A percentile compares a stretch with the other conserved stretches of the same genome.
phyloP scores from a whole-genome alignment of 371 early-diverging fungal species.

The Zopfochytrium polystomum region DNA sequence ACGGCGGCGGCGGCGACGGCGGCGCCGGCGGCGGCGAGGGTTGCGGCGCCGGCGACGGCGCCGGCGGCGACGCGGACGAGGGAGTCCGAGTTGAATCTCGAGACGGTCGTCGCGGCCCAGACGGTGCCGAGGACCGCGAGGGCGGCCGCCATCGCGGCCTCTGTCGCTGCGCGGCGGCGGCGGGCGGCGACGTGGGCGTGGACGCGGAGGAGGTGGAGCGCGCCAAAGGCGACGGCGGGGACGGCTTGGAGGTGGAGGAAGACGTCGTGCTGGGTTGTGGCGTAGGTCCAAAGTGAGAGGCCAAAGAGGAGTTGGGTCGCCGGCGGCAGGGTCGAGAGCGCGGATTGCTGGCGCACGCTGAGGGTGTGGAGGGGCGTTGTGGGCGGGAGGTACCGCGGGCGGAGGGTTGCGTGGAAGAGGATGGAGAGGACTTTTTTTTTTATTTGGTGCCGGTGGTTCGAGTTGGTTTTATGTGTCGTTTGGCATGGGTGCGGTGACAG shows the following conservation, averaged over 20 bases:
- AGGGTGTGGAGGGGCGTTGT: background rate
- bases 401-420: background rate
- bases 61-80: no score
- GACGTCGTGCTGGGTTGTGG: conserved; percentile 7
- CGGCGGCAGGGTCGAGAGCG: background rate
- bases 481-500: background rate
- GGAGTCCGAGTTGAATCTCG: no score
- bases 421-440: background rate
- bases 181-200: background rate
- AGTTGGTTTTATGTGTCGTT: background rate
- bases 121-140: background rate
- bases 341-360: background rate
- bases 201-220: background rate
- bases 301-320: conserved; percentile 7
- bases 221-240: conserved; percentile 3
- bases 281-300: conserved; percentile 1
- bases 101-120: no score
- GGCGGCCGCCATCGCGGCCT: background rate
- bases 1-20: conserved; percentile 7
- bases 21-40: background rate
- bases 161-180: background rate
- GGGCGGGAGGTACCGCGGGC: background rate
- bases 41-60: background rate
- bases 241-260: conserved; percentile 9
- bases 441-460: background rate